phyloP scores from a whole-genome alignment of 2,329 filamentous ascomycete species.

The Paracoccidioides brasiliensis region DNA sequence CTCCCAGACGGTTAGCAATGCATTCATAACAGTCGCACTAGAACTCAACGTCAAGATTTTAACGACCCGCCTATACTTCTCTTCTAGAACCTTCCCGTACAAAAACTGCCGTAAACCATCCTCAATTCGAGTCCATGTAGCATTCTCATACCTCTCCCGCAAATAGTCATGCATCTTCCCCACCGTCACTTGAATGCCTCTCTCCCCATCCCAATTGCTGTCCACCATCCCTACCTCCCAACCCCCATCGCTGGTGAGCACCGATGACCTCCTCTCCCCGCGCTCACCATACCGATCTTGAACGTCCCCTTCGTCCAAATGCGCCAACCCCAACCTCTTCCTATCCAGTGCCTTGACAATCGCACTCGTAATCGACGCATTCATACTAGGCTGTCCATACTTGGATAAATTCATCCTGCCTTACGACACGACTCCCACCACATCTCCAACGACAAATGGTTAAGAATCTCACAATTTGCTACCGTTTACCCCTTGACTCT shows the following conservation, averaged over 20 bases:
- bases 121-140: constrained; percentile 10
- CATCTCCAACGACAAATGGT: constrained; percentile 14
- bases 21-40: constrained; percentile 45
- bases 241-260: not conserved
- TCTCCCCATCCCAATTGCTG: not conserved
- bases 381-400: constrained; percentile 54
- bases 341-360: constrained; percentile 36
- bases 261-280: not conserved
- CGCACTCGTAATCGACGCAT: constrained; percentile 43
- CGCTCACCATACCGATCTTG: not conserved
- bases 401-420: constrained; percentile 52
- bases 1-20: constrained; percentile 8
- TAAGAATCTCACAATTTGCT: not conserved
- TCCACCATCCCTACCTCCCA: too few relatives aligned
- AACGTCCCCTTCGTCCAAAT: not conserved
- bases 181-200: not conserved
- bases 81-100: constrained; percentile 2
- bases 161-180: constrained; percentile 12
- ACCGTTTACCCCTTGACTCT: constrained; percentile 11
- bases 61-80: constrained; percentile 18
- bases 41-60: constrained; percentile 48
- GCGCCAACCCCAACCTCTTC: constrained; percentile 14
- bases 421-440: constrained; percentile 47
- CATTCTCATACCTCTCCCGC: constrained; percentile 7
- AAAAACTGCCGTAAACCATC: constrained; percentile 15